Base-by-base conservation (phyloP, 768 basidiomycete genomes). In the Sporobolomyces roseus region DNA sequence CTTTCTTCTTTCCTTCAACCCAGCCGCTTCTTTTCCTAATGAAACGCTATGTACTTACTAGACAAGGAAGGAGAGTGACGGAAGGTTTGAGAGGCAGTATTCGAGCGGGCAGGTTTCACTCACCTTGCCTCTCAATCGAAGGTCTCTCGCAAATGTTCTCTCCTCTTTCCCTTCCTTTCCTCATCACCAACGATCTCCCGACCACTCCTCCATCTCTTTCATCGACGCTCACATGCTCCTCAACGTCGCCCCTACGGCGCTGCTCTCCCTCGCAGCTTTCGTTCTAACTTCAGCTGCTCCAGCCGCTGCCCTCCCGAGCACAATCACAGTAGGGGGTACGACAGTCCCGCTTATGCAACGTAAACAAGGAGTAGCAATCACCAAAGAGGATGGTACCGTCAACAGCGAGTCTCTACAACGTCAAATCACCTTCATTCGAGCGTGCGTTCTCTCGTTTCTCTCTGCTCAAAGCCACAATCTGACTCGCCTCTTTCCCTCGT, bases 331-430 rank as follows among this genome's bases (percentile, higher is more conserved):
- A 45, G 45, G 29, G 13, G 63, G 63, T 8, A 21, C 54, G 2
- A 33, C 54, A n/a, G 36, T 65, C 12, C 63, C 63, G 3, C 63
- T 65, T 27, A 25, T 30, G 35, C 46, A 58, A 21, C 48, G 53
- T n/a, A 65, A 65, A 27, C 49, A 49, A 29, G 55, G 63, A 6
- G 25, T 41, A 1, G 32, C 63, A 1, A 49, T 65, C 46, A 65
- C 63, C 5, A 65, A 65, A 46, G 63, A 65, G n/a, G 63, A 65
- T 21, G 63, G 63, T 29, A 65, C 63, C 6, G 63, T 65, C 48
- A 65, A 65, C 55, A 30, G 55, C 54, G 48, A 50, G 25, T 65
- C 63, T 25, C 17, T 65, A 23, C 12, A 65, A 21, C 46, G 63
- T 1, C 63, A 65, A n/a, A 49, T 65, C 25, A 50, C 46, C 16